These are phyloP conservation scores for Neohortaea acidophila DNA, from an alignment of 495 filamentous ascomycete species.

Conservation along the genomic window DNA sequence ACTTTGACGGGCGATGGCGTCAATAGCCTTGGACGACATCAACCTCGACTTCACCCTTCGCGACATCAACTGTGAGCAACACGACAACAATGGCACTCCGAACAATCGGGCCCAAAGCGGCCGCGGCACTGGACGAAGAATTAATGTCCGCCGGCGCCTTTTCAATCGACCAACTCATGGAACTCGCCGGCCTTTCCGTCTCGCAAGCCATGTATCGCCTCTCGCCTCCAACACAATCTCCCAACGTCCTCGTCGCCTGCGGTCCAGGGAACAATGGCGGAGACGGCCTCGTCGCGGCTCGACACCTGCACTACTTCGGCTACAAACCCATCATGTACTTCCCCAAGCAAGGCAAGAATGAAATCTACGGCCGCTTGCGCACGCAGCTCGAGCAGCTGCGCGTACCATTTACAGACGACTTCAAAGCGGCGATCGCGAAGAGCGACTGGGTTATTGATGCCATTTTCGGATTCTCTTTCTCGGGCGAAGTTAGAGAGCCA, in stretches of 20 bases:
- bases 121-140: constrained; percentile 77
- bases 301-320: constrained; percentile 87
- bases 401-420: constrained; percentile 76
- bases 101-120: constrained; percentile 49
- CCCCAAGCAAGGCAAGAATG: constrained; percentile 77
- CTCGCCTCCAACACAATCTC: constrained; percentile 59
- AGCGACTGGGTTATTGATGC: constrained; percentile 79
- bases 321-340: constrained; percentile 86
- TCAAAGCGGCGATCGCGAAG: constrained; percentile 44
- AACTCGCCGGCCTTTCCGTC: constrained; percentile 82
- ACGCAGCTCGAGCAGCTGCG: constrained; percentile 71
- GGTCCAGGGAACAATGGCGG: constrained; percentile 94
- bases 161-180: constrained; percentile 94
- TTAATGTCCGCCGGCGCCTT: constrained; percentile 88
- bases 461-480: constrained; percentile 92
- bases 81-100: constrained; percentile 12
- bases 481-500: constrained; percentile 78
- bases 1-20: no score
- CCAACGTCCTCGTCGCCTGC: constrained; percentile 69
- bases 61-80: no score
- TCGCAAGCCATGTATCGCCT: constrained; percentile 82
- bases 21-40: no score
- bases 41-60: no score
- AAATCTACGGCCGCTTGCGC: constrained; percentile 73
- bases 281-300: constrained; percentile 86